Percentiles rank a stretch among this genome's conserved stretches.
Conservation (phyloP, 192 early-diverging fungal genomes). For the Powellomyces hirtus region DNA sequence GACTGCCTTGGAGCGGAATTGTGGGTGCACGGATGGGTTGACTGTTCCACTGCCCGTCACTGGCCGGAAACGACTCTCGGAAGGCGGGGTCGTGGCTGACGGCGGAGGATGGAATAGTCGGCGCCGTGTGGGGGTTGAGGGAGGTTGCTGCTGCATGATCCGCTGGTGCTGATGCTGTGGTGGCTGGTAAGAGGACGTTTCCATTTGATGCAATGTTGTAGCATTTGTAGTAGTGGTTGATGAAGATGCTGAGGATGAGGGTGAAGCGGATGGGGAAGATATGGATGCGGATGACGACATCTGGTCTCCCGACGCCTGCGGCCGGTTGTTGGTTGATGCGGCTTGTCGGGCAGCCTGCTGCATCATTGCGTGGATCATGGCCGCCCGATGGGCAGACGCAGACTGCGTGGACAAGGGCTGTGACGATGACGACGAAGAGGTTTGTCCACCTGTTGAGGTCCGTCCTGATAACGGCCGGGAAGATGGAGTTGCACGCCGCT, state of each 20-base stretch:
- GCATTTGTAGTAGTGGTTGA: no score
- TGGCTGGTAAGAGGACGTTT: no score
- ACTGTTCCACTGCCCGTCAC: slow-evolving; percentile 25
- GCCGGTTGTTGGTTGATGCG: no score
- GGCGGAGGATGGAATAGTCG: slow-evolving; percentile 8
- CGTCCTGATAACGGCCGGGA: neutral
- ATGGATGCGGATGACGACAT: no score
- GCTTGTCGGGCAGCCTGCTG: slow-evolving; percentile 23
- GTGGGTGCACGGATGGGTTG: slow-evolving; percentile 52
- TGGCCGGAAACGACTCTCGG: neutral
- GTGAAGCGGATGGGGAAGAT: neutral
- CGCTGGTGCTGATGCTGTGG: neutral
- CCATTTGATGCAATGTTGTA: no score
- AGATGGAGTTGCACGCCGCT: slow-evolving; percentile 1
- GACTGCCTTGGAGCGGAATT: slow-evolving; percentile 55
- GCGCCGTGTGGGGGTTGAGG: neutral
- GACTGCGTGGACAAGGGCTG: neutral
- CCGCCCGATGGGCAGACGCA: slow-evolving; percentile 11
- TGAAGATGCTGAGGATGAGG: neutral
- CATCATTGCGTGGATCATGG: slow-evolving; percentile 32
- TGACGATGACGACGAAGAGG: neutral
- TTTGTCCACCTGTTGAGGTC: neutral
- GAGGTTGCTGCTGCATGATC: slow-evolving; percentile 2
- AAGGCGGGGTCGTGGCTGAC: slow-evolving; percentile 24
- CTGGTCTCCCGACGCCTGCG: no score